These are phyloP conservation scores for Boletus patriciae DNA, from an alignment of 768 basidiomycete species.

Conservation along the genomic window DNA sequence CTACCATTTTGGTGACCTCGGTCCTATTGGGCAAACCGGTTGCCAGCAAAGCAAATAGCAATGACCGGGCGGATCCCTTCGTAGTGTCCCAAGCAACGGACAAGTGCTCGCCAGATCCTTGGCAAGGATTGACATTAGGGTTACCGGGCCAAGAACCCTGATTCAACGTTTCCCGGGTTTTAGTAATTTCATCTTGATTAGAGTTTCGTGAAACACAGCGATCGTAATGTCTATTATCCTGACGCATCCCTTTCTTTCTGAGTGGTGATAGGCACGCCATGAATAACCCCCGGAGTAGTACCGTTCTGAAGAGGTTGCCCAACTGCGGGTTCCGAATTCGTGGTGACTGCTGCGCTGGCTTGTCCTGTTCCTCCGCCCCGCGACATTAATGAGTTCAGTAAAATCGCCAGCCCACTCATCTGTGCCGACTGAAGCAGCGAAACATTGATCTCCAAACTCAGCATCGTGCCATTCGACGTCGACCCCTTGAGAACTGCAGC, in stretches of 20 bases:
- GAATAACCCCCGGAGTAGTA: slow-evolving; percentile 5
- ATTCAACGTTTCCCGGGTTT: not conserved
- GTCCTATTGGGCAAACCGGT: not conserved
- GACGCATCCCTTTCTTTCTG: slow-evolving; percentile 24
- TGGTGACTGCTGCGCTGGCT: slow-evolving; percentile 1
- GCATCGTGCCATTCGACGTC: slow-evolving; percentile 66
- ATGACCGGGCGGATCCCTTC: no score
- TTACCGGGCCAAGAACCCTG: not conserved
- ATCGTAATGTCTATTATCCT: slow-evolving; percentile 20
- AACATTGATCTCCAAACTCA: slow-evolving; percentile 79
- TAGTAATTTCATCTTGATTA: slow-evolving; percentile 12
- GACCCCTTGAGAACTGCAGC: slow-evolving; percentile 77
- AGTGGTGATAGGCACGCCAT: slow-evolving; percentile 3
- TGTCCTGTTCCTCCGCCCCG: slow-evolving; percentile 35
- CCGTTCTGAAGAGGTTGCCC: slow-evolving; percentile 20
- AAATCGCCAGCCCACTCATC: slow-evolving; percentile 70
- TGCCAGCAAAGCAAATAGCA: not conserved
- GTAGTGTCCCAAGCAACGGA: not conserved
- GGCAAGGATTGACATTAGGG: not conserved
- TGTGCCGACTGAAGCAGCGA: slow-evolving; percentile 71
- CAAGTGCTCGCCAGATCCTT: not conserved
- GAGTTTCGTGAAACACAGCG: slow-evolving; percentile 8
- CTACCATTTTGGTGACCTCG: not conserved
- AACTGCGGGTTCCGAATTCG: slow-evolving; percentile 10
- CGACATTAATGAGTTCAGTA: slow-evolving; percentile 70